phyloP scores from a whole-genome alignment of 768 basidiomycete genomes.

The Pleurotus djamor region DNA sequence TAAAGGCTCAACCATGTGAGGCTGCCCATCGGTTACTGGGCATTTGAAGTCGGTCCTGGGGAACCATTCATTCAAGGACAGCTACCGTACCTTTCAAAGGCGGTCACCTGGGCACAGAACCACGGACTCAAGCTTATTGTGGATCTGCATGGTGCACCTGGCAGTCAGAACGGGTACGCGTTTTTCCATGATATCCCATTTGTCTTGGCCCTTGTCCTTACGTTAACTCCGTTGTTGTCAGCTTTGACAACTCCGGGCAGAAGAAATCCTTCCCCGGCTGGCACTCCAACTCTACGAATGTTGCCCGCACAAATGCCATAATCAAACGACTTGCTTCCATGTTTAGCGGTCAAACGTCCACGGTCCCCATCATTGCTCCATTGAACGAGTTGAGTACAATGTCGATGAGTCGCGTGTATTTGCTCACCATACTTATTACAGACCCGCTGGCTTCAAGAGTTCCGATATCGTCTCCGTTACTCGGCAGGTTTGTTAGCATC shows the following conservation, averaged over 20 bases:
- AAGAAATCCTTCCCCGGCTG: constrained; percentile 58
- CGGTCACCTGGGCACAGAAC: constrained; percentile 66
- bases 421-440: constrained; percentile 18
- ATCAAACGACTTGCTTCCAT: constrained; percentile 61
- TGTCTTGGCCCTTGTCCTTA: constrained; percentile 6
- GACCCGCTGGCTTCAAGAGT: constrained; percentile 73
- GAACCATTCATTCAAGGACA: constrained; percentile 83
- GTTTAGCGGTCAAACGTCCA: constrained; percentile 49
- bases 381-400: constrained; percentile 66
- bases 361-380: constrained; percentile 69
- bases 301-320: constrained; percentile 64
- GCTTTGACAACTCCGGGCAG: constrained; percentile 84
- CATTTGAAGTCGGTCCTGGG: constrained; percentile 73
- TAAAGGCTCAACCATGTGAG: constrained; percentile 78
- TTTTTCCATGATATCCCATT: constrained; percentile 1
- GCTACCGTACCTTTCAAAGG: constrained; percentile 63
- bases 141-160: constrained; percentile 64
- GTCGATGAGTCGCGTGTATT: not conserved
- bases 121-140: constrained; percentile 79
- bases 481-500: constrained; percentile 30
- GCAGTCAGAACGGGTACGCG: constrained; percentile 77
- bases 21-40: constrained; percentile 89
- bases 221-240: constrained; percentile 19
- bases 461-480: constrained; percentile 45
- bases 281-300: constrained; percentile 65